phyloP scores from a whole-genome alignment of 225 moss, liverwort and hornwort genomes.

The Antitrichia curtipendula region DNA sequence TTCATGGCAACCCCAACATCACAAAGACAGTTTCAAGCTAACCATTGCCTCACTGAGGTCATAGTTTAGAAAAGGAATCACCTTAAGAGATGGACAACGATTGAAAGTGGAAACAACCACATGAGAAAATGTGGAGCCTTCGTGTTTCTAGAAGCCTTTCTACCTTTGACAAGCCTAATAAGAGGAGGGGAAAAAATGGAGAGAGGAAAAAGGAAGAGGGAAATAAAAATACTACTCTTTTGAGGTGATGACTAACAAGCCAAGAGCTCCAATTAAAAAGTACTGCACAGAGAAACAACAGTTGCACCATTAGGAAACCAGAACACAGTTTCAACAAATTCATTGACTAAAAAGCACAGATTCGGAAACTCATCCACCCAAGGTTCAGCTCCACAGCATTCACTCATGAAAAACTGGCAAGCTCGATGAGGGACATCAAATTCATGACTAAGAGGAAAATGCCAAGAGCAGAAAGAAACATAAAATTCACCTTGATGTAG shows the following conservation, averaged over 20 bases:
- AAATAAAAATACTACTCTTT: conserved; percentile 49
- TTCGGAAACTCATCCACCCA: not conserved
- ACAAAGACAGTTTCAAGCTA: not conserved
- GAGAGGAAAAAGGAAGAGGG: not conserved
- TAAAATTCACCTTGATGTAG: conserved; percentile 65
- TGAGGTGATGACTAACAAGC: conserved; percentile 85
- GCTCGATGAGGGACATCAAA: not conserved
- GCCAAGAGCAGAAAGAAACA: not conserved
- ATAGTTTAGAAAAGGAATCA: not conserved
- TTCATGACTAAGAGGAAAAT: not conserved
- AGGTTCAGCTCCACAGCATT: not conserved
- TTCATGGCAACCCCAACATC: not conserved
- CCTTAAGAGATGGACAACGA: not conserved
- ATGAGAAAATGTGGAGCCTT: conserved; percentile 19
- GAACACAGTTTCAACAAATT: not conserved
- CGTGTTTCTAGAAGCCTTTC: not conserved
- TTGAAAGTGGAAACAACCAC: conserved; percentile 29
- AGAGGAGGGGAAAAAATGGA: not conserved
- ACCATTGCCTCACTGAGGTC: not conserved
- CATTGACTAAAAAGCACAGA: not conserved
- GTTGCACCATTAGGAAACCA: not conserved
- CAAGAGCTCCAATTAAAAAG: conserved; percentile 85
- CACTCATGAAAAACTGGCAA: not conserved
- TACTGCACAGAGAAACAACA: conserved; percentile 48
- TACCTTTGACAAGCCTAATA: not conserved